Evolutionary conservation across 2,329 filamentous ascomycete genomes (phyloP), one percentile per base, ranked within the genome.

Genomic region (Balansia obtecta): DNA sequence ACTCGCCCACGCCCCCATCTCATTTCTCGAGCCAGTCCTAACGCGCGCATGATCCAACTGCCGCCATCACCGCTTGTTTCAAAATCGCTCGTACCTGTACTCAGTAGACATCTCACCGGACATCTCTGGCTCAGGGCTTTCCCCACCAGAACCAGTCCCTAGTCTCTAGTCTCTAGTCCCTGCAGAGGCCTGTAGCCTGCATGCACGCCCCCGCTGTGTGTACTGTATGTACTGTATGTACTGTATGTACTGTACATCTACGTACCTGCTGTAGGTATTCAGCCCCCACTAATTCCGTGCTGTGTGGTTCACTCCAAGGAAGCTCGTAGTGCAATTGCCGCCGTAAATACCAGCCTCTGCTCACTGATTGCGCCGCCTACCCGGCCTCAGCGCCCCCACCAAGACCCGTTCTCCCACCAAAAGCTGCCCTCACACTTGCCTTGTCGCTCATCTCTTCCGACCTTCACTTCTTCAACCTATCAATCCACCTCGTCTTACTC

Each of bases 101-200:
- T 45, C 33, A 34, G 33, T 13, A 37, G n/a, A n/a, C n/a, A n/a
- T n/a, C n/a, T n/a, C n/a, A n/a, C n/a, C n/a, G n/a, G 30, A 8
- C 39, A 12, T 22, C 16, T 44, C 30, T 49, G 13, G 30, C 16
- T 39, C 40, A 43, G 5, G n/a, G n/a, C 45, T 34, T 41, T 34
- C 46, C 46, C 46, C 46, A 49, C 46, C n/a, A 27, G 46, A 43
- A 41, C 22, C 38, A 43, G 39, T 33, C 27, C 39, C 46, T 49
- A 37, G 20, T 22, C 20, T 27, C 46, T 42, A 43, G 39, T 33
- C 27, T 30, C 46, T 49, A 37, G n/a, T n/a, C n/a, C 39, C 46
- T 42, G 46, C 46, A 49, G 46, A 18, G 38, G 34, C n/a, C n/a
- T n/a, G n/a, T n/a, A 18, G 27, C 20, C 20, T 22, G 20, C 4